These are phyloP conservation scores for Venturia oleaginea DNA, from an alignment of 2,329 filamentous ascomycete genomes.

Conservation along the genomic window DNA sequence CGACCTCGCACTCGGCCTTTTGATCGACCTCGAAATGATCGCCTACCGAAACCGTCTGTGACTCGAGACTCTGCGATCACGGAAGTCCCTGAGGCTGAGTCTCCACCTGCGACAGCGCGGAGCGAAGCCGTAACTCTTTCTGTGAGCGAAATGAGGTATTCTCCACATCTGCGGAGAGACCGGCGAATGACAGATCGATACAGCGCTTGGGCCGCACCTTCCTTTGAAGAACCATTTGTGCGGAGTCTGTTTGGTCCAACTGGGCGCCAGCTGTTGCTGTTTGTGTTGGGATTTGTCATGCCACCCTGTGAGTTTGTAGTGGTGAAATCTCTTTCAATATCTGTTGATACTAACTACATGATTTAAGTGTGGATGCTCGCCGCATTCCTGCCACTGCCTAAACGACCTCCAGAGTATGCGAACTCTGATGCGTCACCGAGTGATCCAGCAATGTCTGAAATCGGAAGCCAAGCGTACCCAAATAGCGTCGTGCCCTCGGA, in stretches of 20 bases:
- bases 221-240: conserved; percentile 48
- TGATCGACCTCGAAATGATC: conserved; percentile 14
- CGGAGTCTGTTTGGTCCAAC: conserved; percentile 49
- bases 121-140: conserved; percentile 19
- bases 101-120: conserved; percentile 15
- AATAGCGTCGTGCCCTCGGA: conserved; percentile 3
- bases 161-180: conserved; percentile 28
- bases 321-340: neutral
- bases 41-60: neutral
- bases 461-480: neutral
- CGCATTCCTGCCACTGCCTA: conserved; percentile 62
- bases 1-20: conserved; percentile 30
- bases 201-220: conserved; percentile 67
- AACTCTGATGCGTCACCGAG: conserved; percentile 18
- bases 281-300: conserved; percentile 68
- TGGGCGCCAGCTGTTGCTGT: conserved; percentile 66
- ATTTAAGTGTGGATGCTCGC: conserved; percentile 67
- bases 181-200: conserved; percentile 37
- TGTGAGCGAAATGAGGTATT: conserved; percentile 21
- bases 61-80: conserved; percentile 2
- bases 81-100: neutral
- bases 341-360: conserved; percentile 12
- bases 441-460: conserved; percentile 17
- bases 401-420: conserved; percentile 34
- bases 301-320: conserved; percentile 41